Base-by-base conservation (phyloP, 176 grass and related monocot genomes). In the Lolium rigidum region DNA sequence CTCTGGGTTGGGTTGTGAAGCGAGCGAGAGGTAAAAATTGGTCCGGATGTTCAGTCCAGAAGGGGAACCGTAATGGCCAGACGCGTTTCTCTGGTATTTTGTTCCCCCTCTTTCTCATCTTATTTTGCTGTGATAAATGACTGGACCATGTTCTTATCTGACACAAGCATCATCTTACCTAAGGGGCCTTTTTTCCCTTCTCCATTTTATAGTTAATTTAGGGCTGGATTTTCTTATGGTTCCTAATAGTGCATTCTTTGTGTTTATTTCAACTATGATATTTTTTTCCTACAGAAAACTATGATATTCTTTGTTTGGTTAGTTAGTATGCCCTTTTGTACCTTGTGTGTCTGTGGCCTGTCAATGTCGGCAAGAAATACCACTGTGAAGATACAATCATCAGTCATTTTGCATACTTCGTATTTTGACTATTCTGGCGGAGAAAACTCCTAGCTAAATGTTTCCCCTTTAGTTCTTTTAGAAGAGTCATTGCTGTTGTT, bases 131-230 rank as follows among this genome's bases (percentile, higher is more conserved):
- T 41, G 39, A 41, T 41, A 4, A 41, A 41, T 41, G 39, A 41
- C 54, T 55, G 75, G 10, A 78, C 39, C 18, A 78, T 78, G 5
- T 37, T 78, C 75, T 58, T 78, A 39, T 78, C 52, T n/a, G 18
- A 52, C 52, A 11, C 31, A 21, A 47, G 38, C 41, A 72, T 47
- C 39, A 47, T 49, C 43, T 25, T 49, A 35, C 49, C 15, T 52
- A 56, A 14, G 13, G 8, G 58, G 10, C n/a, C 4, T 60, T 22
- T 21, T 59, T 59, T 56, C 37, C n/a, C 24, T 78, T 57, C 52
- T 78, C 18, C 20, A 5, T 4, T 78, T 38, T 43, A 39, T 4
- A 43, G 35, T 41, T 12, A 13, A 60, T 25, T 59, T 59, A 22
- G 76, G 41, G 3, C 2, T 78, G 54, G 11, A 15, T 56, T 43